Percentiles rank a stretch among this genome's conserved stretches.
Evolutionary conservation across 192 early-diverging fungal genomes (phyloP).

Genomic region (Chytriomyces sp.): DNA sequence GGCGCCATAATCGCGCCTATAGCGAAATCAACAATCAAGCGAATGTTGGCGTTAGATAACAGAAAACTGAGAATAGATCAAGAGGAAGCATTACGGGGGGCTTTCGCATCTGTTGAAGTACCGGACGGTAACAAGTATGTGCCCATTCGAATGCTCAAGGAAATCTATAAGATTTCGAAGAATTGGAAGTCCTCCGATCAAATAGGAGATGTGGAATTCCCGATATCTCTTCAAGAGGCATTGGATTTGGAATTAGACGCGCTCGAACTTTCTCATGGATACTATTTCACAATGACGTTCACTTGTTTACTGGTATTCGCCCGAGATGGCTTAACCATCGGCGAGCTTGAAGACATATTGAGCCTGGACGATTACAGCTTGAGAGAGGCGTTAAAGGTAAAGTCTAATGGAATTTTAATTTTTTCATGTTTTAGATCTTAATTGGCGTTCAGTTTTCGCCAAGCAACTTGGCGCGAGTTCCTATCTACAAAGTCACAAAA

Average conservation of each 20-base stretch:
- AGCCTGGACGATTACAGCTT: constrained; percentile 2
- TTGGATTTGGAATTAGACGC: background rate
- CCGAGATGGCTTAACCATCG: constrained; percentile 13
- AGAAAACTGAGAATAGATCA: constrained; percentile 19
- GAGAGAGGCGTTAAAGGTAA: background rate
- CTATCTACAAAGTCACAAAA: background rate
- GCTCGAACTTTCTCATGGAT: background rate
- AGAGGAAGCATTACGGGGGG: background rate
- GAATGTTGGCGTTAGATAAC: constrained; percentile 5
- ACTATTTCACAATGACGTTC: constrained; percentile 6
- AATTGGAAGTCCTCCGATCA: constrained; percentile 11
- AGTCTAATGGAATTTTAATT: background rate
- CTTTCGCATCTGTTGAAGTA: background rate
- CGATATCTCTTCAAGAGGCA: constrained; percentile 2
- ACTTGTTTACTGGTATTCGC: background rate
- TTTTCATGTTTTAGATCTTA: background rate
- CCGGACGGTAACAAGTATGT: background rate
- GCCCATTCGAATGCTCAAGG: constrained; percentile 14
- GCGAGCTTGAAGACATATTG: constrained; percentile 18
- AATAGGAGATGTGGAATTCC: background rate
- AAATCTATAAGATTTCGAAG: constrained; percentile 12
- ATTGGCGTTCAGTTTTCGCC: background rate
- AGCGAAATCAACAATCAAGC: constrained; percentile 14
- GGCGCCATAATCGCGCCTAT: constrained; percentile 15
- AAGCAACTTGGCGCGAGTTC: background rate